Evolutionary conservation across 1,284 basidiomycete species (phyloP), one percentile per base, ranked within the genome.

Genomic region (Phylloboletellus chloephorus): DNA sequence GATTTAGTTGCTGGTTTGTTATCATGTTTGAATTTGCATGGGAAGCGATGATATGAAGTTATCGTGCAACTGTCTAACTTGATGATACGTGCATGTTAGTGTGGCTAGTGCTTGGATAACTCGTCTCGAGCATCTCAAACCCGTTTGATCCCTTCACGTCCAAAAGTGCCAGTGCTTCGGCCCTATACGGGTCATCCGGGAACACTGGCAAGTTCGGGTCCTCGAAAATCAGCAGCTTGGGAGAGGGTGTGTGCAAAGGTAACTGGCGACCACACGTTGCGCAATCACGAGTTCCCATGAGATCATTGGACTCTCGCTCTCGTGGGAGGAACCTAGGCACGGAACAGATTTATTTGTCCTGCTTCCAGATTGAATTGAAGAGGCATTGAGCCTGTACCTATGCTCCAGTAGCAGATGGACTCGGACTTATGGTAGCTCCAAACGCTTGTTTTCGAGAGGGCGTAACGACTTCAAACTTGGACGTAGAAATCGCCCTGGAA

Each of bases 391-490:
- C 16, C 29, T 37, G 9, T 19, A 31, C 15, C 34, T 37, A 11
- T 44, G 30, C 3, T 40, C 13, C 39, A 41, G 11, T 32, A 37
- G 17, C 13, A 9, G 23, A 31, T 13, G 10, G 11, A 30, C 29
- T 16, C n/a, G 9, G 13, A 37, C 41, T 19, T 13, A 64, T 64
- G 34, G 44, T 45, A 67, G 5, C 62, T 54, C 63, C 64, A 65
- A 3, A 52, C 49, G 4, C 37, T 37, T 64, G 57, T 25, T 54
- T 56, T 9, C 28, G 32, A 1, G 59, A 60, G 37, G 12, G 53
- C 38, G 35, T 44, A 52, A 10, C 51, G 48, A 9, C 58, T 54
- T 13, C 53, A 57, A 22, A 40, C 53, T 12, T 63, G 59, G 39
- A 63, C 61, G 4, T 48, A 46, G 2, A 46, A 41, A 31, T 64